Evolutionary conservation across 1,139 yeast species (phyloP), one percentile per base, ranked within the genome.

Genomic region (Candida freyschussii): DNA sequence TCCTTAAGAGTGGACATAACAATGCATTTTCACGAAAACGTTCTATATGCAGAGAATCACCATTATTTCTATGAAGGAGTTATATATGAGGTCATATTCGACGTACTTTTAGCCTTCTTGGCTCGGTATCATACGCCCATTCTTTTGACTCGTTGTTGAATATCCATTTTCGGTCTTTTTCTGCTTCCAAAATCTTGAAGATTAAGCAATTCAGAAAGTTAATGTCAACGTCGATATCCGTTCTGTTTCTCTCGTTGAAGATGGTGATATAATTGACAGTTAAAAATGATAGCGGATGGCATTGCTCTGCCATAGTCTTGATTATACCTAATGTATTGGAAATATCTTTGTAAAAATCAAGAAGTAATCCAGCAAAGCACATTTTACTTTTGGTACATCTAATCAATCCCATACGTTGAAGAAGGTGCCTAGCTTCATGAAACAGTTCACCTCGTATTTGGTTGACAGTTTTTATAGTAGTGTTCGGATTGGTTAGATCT

Each of bases 341-440:
- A 10, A 41, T 22, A 6, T 25, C 26, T n/a, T 27, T 15, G 24
- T 26, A 14, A 21, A 39, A 34, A 8, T 29, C 20, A 4, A 26
- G 16, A 3, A 36, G 18, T 10, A 24, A 9, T 3, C 30, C 21
- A 13, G 37, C 27, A 6, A 24, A 16, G 11, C 43, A 41, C 13
- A 25, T 32, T 6, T 34, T 36, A 10, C 32, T 24, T 24, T 25
- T 36, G 7, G 43, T 30, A 20, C 37, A 38, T 11, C 35, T 25
- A 1, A 55, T 36, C 3, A 57, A 33, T 17, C 43, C 41, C 4
- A 28, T 21, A 7, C 26, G 31, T 11, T 46, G 43, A 8, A 67
- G 37, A 14, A 41, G 37, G 37, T 61, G 67, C 28, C 67, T 43
- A 8, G 61, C 48, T 7, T 47, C 37, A 35, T 65, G 69, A 37